Evolutionary conservation across 2,329 filamentous ascomycete species (phyloP), one percentile per base, ranked within the genome.

Genomic region (Penicillium sp.): DNA sequence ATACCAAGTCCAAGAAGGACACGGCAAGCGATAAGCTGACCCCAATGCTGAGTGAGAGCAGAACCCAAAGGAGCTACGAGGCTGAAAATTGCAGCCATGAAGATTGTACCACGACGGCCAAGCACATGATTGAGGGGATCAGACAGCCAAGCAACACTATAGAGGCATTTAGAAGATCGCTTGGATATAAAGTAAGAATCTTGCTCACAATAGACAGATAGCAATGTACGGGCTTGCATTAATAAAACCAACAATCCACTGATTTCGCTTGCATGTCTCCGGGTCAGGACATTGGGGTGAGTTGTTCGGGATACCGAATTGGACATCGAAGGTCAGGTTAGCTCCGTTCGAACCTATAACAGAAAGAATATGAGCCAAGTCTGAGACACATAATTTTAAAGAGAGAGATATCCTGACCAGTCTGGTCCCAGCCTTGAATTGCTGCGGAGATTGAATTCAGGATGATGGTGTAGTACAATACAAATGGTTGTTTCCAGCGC

Each of bases 231-330:
- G 78, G 9, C 72, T 79, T 5, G 71, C 64, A 55, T 89, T 89
- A 60, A 89, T 74, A 8, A 88, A 72, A 32, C 86, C 86, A 16
- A 87, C 76, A 41, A 87, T 75, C 74, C 80, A 82, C 16, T 74
- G 74, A 60, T 83, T 80, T 32, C 70, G 73, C 16, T 70, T 67
- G 44, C 66, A 69, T 18, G 59, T 53, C 7, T 63, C 59, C 6
- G 55, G 47, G 41, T 61, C 56, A 18, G 53, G 40, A 14, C 65
- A 68, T 8, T 48, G 42, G 10, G 59, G 50, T 1, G 45, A 27
- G 36, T 52, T 59, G 39, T 59, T 62, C 1, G 59, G 57, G 8
- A 64, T 63, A 18, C 61, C 61, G n/a, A 64, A 64, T 32, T 58
- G 55, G 10, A 48, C 51, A 39, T 61, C 60, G 30, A 63, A 63